Conservation (phyloP, 768 basidiomycete genomes). For the Termitomyces sp. region DNA sequence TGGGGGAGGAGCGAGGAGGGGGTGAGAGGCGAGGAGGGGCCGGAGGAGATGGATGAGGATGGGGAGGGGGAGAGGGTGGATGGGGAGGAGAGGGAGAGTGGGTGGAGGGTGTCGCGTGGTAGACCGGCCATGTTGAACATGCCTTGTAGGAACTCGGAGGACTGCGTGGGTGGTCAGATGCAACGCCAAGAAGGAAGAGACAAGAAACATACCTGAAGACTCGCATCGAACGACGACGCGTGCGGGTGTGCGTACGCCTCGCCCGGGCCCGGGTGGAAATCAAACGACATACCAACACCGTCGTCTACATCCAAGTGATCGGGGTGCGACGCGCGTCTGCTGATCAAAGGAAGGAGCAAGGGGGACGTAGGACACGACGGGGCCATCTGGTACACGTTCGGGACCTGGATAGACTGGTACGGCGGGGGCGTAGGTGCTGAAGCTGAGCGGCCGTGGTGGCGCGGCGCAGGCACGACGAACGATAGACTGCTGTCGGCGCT, state of each 20-base stretch:
- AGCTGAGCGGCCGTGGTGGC: conserved; percentile 38
- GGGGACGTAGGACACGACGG: conserved; percentile 68
- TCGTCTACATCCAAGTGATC: conserved; percentile 45
- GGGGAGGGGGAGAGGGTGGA: conserved; percentile 50
- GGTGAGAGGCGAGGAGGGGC: conserved; percentile 45
- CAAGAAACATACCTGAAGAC: conserved; percentile 36
- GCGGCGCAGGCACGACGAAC: conserved; percentile 37
- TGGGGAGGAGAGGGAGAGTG: conserved; percentile 37
- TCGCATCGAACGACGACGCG: conserved; percentile 29
- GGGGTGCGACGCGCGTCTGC: conserved; percentile 54
- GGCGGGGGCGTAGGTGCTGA: conserved; percentile 67
- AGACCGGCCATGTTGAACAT: conserved; percentile 39
- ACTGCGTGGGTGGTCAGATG: conserved; percentile 29
- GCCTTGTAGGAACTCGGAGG: conserved; percentile 48
- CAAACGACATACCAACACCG: conserved; percentile 48
- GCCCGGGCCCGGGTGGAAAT: conserved; percentile 45
- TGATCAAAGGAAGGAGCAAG: conserved; percentile 57
- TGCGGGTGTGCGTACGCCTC: conserved; percentile 38
- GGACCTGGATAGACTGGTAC: conserved; percentile 68
- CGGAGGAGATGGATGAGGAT: conserved; percentile 46
- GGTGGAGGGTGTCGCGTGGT: conserved; percentile 30
- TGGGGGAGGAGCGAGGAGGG: too few relatives aligned
- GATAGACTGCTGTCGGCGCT: conserved; percentile 39
- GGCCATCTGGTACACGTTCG: conserved; percentile 51
- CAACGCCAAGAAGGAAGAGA: not conserved